Percentiles rank a stretch among this genome's conserved stretches.
These are phyloP conservation scores for Botrytis pseudocinerea DNA, from an alignment of 2,329 filamentous ascomycete species.

Conservation along the genomic window DNA sequence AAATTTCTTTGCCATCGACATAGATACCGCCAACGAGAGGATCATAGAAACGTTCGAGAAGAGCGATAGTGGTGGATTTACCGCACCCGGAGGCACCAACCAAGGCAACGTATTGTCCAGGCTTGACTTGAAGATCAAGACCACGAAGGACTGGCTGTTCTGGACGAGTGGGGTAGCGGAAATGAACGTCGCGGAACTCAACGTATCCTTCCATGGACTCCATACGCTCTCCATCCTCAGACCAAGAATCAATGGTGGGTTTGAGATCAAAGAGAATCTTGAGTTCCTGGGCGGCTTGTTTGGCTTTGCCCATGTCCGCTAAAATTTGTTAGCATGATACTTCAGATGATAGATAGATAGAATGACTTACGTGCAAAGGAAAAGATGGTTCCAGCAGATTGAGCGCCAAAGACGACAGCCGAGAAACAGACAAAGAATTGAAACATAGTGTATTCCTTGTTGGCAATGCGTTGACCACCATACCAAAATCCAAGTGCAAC, in stretches of 20 bases:
- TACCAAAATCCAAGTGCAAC: constrained; percentile 94
- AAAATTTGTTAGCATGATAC: constrained; percentile 26
- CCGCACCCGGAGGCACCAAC: constrained; percentile 95
- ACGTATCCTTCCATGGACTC: constrained; percentile 70
- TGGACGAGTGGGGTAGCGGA: constrained; percentile 87
- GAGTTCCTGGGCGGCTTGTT: constrained; percentile 76
- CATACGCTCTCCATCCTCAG: constrained; percentile 63
- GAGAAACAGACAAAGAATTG: constrained; percentile 93
- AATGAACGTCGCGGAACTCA: constrained; percentile 91
- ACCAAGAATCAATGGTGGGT: constrained; percentile 82
- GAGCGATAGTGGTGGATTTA: constrained; percentile 88
- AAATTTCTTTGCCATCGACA: constrained; percentile 82
- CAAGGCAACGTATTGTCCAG: constrained; percentile 82
- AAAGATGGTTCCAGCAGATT: constrained; percentile 88
- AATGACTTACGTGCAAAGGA: constrained; percentile 65
- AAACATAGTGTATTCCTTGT: constrained; percentile 71
- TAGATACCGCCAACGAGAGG: constrained; percentile 77
- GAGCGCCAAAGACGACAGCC: constrained; percentile 84
- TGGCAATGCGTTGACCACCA: constrained; percentile 73
- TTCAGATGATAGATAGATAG: neutral
- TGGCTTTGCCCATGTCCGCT: constrained; percentile 88
- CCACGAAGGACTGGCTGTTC: constrained; percentile 91
- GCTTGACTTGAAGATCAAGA: constrained; percentile 70
- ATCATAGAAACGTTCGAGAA: constrained; percentile 94
- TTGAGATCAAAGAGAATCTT: constrained; percentile 81